These are phyloP conservation scores for Chaetomiaceae sp. DNA, from an alignment of 2,329 filamentous ascomycete species.

Conservation along the genomic window DNA sequence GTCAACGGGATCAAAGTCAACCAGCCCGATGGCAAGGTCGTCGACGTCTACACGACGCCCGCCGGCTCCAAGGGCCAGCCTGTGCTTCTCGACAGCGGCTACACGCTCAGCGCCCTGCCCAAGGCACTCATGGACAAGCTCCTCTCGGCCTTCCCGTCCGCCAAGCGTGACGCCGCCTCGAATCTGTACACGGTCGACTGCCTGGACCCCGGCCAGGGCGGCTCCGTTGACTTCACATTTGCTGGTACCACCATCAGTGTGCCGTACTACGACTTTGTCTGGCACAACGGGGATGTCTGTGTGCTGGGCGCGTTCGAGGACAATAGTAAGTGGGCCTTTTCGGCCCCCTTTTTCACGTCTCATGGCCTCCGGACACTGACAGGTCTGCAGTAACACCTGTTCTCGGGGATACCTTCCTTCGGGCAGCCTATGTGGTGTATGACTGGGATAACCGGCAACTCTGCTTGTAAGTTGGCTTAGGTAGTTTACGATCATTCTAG, in stretches of 20 bases:
- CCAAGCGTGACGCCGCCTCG: background rate
- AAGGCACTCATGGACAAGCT: background rate
- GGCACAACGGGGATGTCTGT: slow-evolving; percentile 8
- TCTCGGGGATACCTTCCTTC: slow-evolving; percentile 43
- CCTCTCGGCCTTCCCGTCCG: background rate
- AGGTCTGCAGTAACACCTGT: too few relatives aligned
- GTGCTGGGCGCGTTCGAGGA: slow-evolving; percentile 19
- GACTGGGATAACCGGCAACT: slow-evolving; percentile 40
- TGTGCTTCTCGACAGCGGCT: slow-evolving; percentile 11
- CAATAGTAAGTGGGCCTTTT: too few relatives aligned
- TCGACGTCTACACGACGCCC: background rate
- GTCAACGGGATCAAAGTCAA: slow-evolving; percentile 12
- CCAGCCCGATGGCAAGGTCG: slow-evolving; percentile 1
- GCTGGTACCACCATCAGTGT: slow-evolving; percentile 2
- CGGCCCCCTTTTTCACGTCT: too few relatives aligned
- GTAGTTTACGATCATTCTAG: too few relatives aligned
- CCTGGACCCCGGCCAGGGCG: background rate
- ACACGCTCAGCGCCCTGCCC: slow-evolving; percentile 9
- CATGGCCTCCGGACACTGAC: too few relatives aligned
- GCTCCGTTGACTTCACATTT: slow-evolving; percentile 9
- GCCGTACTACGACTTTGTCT: slow-evolving; percentile 4
- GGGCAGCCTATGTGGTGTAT: slow-evolving; percentile 42
- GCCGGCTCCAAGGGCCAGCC: background rate
- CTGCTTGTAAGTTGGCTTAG: too few relatives aligned
- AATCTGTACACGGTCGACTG: slow-evolving; percentile 4